Evolutionary conservation across 257 asterid species (phyloP), one percentile per base, ranked within the genome.

Genomic region (Solanum stenotomum): DNA sequence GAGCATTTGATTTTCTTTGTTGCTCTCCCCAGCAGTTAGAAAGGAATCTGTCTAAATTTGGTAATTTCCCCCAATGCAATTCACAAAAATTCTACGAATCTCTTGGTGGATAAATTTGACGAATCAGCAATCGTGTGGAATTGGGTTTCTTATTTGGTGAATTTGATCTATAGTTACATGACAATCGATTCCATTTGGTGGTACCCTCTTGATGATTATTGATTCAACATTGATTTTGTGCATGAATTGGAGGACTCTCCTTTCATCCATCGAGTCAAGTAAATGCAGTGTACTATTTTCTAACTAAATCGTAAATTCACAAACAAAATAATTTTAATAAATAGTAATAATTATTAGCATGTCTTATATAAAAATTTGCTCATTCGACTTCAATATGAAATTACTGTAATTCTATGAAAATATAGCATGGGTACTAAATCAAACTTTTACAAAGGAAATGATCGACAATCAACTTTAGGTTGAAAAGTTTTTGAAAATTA

Each of bases 41-140:
- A 61, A 61, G 14, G 14, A 23, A 22, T 61, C 8, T 63, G 3
- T 6, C 33, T 65, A 25, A 3, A 22, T 67, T 67, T 67, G 75
- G 9, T 25, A 67, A 67, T 67, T 67, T 27, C 10, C 20, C 22
- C 75, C 35, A 5, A 67, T 3, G 35, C 20, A 65, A 67, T 67
- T 15, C 75, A 67, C 22, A 67, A 25, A 67, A 67, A 27, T 67
- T 25, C 4, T 16, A 25, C 5, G 2, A 67, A 13, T 25, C 10
- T 5, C 20, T 67, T 67, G 20, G 10, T 67, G 35, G 10, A 13
- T 67, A 27, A 67, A 20, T 65, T 5, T 11, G 9, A 63, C 8
- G 7, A 63, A 13, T n/a, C n/a, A 56, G 0, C 65, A 56, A 1
- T 0, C 1, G 11, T 56, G 65, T 20, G 25, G 11, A 56, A 20